Percentiles rank a stretch among this genome's conserved stretches.
Evolutionary conservation across 1,284 basidiomycete species (phyloP).

Genomic region (Sporisorium graminicola): DNA sequence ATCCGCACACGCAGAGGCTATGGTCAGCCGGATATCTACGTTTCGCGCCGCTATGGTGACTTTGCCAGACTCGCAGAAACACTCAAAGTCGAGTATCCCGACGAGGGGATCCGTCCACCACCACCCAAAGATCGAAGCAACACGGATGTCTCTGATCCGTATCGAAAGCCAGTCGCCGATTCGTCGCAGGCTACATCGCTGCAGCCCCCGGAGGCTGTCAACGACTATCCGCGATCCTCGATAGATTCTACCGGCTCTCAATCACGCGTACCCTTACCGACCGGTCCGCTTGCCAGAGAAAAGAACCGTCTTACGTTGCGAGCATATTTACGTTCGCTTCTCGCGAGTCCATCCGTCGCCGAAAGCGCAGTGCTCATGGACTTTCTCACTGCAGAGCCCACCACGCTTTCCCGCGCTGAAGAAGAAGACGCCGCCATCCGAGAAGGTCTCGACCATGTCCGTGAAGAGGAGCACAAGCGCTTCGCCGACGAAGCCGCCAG

Average conservation of each 20-base stretch:
- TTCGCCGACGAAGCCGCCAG: conserved; percentile 89
- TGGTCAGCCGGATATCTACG: conserved; percentile 81
- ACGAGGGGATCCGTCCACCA: conserved; percentile 54
- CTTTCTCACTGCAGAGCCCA: conserved; percentile 86
- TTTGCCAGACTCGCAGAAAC: conserved; percentile 74
- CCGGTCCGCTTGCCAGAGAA: conserved; percentile 73
- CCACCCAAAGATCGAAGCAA: conserved; percentile 61
- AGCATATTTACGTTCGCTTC: conserved; percentile 85
- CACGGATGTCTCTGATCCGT: conserved; percentile 48
- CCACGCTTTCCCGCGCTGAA: conserved; percentile 80
- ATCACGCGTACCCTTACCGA: conserved; percentile 36
- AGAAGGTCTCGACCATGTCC: conserved; percentile 88
- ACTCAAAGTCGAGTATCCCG: conserved; percentile 59
- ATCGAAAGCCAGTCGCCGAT: conserved; percentile 18
- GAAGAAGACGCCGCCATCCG: conserved; percentile 81
- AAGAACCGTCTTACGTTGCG: conserved; percentile 95
- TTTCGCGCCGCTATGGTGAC: conserved; percentile 93
- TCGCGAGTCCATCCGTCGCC: conserved; percentile 79
- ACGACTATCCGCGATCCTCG: conserved; percentile 20
- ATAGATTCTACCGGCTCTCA: conserved; percentile 32
- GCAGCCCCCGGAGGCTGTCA: conserved; percentile 1
- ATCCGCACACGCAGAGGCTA: conserved; percentile 81
- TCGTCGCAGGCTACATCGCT: not conserved
- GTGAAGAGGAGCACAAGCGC: conserved; percentile 86
- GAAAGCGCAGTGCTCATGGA: conserved; percentile 86